phyloP scores from a whole-genome alignment of 2,329 filamentous ascomycete species.

The Trichoderma sp. region DNA sequence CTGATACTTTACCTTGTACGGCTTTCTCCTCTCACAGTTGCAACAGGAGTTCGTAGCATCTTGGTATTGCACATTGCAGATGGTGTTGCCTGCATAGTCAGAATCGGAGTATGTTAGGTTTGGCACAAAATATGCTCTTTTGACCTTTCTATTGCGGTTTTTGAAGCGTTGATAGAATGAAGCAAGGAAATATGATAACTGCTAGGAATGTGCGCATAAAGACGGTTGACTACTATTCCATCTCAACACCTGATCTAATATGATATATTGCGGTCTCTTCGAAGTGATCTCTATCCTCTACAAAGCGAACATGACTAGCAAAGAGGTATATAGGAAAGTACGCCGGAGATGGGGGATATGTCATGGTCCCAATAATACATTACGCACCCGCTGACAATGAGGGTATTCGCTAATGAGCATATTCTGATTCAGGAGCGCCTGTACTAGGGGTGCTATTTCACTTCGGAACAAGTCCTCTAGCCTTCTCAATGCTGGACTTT shows the following conservation, averaged over 20 bases:
- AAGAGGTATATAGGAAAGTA: no score
- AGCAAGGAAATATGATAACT: neutral
- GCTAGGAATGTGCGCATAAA: neutral
- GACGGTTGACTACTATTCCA: no score
- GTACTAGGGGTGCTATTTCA: neutral
- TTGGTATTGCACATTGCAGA: neutral
- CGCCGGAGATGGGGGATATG: no score
- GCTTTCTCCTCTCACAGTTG: neutral
- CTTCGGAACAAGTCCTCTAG: neutral
- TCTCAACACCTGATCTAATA: no score
- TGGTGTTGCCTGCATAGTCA: neutral
- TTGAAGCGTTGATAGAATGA: neutral
- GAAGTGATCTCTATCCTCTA: no score
- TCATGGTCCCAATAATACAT: no score
- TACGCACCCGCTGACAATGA: no score
- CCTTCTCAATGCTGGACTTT: constrained; percentile 10
- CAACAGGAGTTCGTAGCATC: neutral
- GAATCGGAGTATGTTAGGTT: neutral
- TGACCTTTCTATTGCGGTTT: neutral
- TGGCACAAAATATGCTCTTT: neutral
- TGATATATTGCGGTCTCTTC: no score
- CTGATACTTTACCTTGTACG: neutral
- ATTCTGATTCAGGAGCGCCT: no score
- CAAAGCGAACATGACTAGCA: no score
- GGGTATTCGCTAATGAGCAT: no score